Percentiles rank a stretch among this genome's conserved stretches.
Evolutionary conservation across 306 rosid genomes (phyloP).

Genomic region (Corylus avellana): DNA sequence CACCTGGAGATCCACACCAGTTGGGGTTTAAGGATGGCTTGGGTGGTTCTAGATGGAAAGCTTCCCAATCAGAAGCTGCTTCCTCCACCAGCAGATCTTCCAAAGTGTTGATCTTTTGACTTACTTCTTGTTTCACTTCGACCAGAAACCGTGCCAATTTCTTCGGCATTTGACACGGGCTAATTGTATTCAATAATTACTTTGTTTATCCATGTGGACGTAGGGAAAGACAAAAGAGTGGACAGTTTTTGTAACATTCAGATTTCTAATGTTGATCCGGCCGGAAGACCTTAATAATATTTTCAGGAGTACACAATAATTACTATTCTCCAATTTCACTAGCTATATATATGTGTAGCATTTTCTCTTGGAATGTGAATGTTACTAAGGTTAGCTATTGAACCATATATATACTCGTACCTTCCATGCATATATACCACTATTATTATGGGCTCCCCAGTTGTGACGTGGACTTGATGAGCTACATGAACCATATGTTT

Average conservation of each 20-base stretch:
- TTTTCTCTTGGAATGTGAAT: neutral
- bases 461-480: too few species aligned
- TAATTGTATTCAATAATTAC: neutral
- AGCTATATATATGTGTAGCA: neutral
- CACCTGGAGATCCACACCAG: conserved; percentile 13
- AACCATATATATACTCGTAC: too few species aligned
- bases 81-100: conserved; percentile 3
- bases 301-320: neutral
- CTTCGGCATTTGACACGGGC: neutral
- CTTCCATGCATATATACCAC: too few species aligned
- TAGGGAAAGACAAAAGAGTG: neutral
- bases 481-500: too few species aligned
- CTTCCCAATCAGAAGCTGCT: conserved; percentile 14
- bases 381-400: neutral
- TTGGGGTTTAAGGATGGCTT: conserved; percentile 7
- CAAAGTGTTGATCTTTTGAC: neutral
- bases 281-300: neutral
- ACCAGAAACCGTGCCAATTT: neutral
- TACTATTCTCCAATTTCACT: neutral
- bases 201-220: neutral
- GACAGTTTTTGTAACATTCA: neutral
- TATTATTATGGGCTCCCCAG: too few species aligned
- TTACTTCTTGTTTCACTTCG: neutral
- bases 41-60: conserved; percentile 11
- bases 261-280: neutral